A percentile compares a stretch with the other conserved stretches of the same genome.
Evolutionary conservation across 1,284 basidiomycete species (phyloP).

Genomic region (Rhodotorula sp.): DNA sequence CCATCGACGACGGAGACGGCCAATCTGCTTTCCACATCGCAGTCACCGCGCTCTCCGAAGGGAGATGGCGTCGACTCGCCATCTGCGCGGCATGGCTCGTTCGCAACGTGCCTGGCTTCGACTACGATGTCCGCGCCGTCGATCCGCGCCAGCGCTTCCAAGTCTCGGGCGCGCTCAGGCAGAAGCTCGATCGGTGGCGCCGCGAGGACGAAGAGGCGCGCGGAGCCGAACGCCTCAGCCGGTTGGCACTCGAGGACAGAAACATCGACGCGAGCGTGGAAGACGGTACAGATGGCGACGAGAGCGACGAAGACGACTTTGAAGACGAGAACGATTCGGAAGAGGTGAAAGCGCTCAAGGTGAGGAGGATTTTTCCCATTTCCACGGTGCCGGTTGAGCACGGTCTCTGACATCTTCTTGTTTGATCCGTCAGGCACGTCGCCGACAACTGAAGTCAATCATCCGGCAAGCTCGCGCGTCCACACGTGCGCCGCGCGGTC

Average conservation of each 20-base stretch:
- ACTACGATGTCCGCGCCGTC: slow-evolving; percentile 53
- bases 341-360: slow-evolving; percentile 39
- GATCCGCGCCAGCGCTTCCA: slow-evolving; percentile 34
- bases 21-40: slow-evolving; percentile 50
- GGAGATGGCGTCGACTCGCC: slow-evolving; percentile 70
- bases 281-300: slow-evolving; percentile 26
- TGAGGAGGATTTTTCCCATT: slow-evolving; percentile 8
- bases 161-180: slow-evolving; percentile 65
- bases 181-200: slow-evolving; percentile 68
- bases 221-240: slow-evolving; percentile 42
- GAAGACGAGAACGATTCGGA: slow-evolving; percentile 45
- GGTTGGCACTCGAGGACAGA: slow-evolving; percentile 14
- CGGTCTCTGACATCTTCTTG: background rate
- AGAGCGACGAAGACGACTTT: slow-evolving; percentile 50
- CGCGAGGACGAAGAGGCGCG: slow-evolving; percentile 62
- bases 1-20: slow-evolving; percentile 54
- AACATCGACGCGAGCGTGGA: slow-evolving; percentile 37
- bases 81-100: slow-evolving; percentile 70
- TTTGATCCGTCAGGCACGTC: slow-evolving; percentile 44
- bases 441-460: slow-evolving; percentile 51
- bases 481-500: slow-evolving; percentile 43
- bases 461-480: slow-evolving; percentile 29
- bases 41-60: slow-evolving; percentile 55
- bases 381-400: too few relatives aligned
- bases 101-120: slow-evolving; percentile 71